phyloP scores from a whole-genome alignment of 768 basidiomycete species.

The Amanita pseudoporphyria region DNA sequence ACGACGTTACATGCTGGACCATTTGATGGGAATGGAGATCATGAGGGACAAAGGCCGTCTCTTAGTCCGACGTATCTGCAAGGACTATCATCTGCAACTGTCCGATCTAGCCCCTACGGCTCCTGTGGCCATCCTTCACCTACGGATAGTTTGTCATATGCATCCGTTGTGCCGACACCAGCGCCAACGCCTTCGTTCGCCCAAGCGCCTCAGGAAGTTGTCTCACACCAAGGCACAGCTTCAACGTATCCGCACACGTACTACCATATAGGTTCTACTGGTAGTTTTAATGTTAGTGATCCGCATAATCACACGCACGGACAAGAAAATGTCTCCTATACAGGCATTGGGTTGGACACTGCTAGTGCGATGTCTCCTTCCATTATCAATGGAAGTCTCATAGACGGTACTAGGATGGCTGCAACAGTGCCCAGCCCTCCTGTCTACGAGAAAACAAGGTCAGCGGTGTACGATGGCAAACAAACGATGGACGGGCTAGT shows the following conservation, averaged over 20 bases:
- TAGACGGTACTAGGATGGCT: conserved; percentile 5
- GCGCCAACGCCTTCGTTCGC: neutral
- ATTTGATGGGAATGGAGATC: neutral
- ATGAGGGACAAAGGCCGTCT: neutral
- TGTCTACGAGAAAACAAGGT: conserved; percentile 16
- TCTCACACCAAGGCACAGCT: neutral
- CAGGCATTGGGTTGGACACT: conserved; percentile 1
- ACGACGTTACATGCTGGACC: neutral
- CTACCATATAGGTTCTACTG: conserved; percentile 1
- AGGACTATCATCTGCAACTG: neutral
- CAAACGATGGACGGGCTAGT: conserved; percentile 14
- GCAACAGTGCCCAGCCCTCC: conserved; percentile 13
- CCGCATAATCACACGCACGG: neutral
- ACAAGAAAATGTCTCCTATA: conserved; percentile 1
- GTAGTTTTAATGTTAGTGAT: neutral
- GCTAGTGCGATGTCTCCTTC: neutral
- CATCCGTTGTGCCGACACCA: neutral
- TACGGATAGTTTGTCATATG: neutral
- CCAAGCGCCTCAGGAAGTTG: neutral
- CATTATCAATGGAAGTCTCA: neutral
- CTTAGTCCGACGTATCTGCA: neutral
- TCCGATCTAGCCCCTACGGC: neutral
- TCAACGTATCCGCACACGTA: conserved; percentile 3
- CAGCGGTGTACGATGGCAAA: conserved; percentile 21
- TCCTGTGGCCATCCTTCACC: neutral